Conservation (phyloP, 176 grass and related monocot genomes). For the Dactylis glomerata region DNA sequence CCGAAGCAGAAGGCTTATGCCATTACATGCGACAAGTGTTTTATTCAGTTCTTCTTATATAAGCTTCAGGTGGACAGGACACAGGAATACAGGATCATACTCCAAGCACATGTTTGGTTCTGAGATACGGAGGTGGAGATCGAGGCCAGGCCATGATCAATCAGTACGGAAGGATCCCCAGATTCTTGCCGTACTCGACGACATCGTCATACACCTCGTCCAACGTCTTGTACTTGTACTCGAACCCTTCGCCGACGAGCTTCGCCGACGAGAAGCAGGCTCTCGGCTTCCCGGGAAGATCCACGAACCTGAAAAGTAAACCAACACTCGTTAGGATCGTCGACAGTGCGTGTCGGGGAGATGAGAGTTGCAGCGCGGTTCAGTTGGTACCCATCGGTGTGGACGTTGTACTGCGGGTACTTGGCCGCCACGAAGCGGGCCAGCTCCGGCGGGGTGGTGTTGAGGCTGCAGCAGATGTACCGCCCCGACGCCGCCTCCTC, state of each 20-base stretch:
- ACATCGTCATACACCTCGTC: background rate
- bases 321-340: background rate
- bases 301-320: conserved; percentile 15
- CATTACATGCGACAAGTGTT: too few species aligned
- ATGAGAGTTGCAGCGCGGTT: too few species aligned
- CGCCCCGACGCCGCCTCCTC: conserved; percentile 30
- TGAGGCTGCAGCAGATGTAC: conserved; percentile 62
- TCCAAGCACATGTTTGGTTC: too few species aligned
- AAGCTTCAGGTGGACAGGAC: too few species aligned
- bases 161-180: background rate
- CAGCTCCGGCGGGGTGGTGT: conserved; percentile 39
- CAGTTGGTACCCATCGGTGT: background rate
- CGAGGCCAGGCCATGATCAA: background rate
- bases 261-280: conserved; percentile 26
- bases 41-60: too few species aligned
- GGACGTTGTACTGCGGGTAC: conserved; percentile 61
- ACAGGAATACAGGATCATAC: too few species aligned
- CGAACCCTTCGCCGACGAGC: background rate
- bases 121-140: background rate
- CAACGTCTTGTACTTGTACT: background rate
- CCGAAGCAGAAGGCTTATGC: too few species aligned
- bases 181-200: background rate
- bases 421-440: conserved; percentile 36
- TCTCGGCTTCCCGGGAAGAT: background rate
- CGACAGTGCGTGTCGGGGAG: background rate